Evolutionary conservation across 139 green algal genomes (phyloP), one percentile per base, ranked within the genome.

Genomic region (Pycnococcus provasolii): DNA sequence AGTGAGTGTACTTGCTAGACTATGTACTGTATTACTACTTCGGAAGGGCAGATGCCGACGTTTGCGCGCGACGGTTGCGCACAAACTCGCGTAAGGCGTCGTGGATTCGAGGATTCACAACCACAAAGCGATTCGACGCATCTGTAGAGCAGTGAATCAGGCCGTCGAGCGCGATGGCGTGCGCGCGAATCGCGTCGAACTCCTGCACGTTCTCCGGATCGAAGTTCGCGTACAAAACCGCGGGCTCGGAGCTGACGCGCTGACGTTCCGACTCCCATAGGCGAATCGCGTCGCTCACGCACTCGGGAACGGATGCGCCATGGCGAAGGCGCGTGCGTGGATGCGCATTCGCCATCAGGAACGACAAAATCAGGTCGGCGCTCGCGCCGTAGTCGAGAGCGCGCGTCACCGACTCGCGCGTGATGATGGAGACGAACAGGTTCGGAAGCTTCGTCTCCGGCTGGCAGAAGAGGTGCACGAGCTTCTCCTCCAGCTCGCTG

Each of bases 401-500:
- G 7, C 45, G n/a, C 45, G 37, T n/a, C 6, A 71, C 53, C 15
- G 37, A 37, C 42, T 71, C 65, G 43, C 65, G 65, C 52, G 65
- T 71, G 11, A 71, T 43, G 52, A 68, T 68, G 3, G 48, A 48
- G 9, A 68, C 62, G 62, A 60, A 71, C 65, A 63, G 40, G 53
- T 71, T 71, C 4, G 65, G 53, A 2, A 71, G 42, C 15, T 37
- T 45, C 15, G 62, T 64, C 46, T 71, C 65, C 3, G 53, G 26
- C 4, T 53, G 52, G 9, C 44, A 57, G 65, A 81, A 78, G 4
- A 81, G 55, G 0, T 57, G 41, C 26, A 81, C 59, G 39, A 81
- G 73, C 26, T 58, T 60, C 3, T 55, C 39, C 59, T 78, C 71
- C 37, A 81, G 26, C n/a, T 53, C 42, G 2, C 59, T 73, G n/a